Conservation (phyloP, 1,284 basidiomycete genomes). For the Marasmius fiardii region DNA sequence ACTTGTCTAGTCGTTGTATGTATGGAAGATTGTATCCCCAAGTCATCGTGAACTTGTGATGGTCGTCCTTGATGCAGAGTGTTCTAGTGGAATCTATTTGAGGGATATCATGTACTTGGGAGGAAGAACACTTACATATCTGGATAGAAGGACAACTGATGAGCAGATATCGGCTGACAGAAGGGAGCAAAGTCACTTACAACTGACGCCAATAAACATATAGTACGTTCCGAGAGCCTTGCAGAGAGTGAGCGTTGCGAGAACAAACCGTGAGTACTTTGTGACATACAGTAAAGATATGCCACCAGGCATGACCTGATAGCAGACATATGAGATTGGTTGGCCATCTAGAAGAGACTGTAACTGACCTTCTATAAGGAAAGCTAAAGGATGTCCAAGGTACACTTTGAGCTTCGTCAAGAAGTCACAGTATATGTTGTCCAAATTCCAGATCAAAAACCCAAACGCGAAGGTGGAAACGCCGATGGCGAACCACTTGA, state of each 20-base stretch:
- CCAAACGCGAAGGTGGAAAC: slow-evolving; percentile 49
- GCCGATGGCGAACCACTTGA: slow-evolving; percentile 43
- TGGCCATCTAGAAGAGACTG: too few species aligned
- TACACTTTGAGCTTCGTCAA: slow-evolving; percentile 51
- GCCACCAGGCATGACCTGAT: slow-evolving; percentile 70
- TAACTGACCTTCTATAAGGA: slow-evolving; percentile 55
- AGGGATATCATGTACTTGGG: background rate
- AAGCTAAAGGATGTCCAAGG: slow-evolving; percentile 62
- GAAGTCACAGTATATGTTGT: slow-evolving; percentile 61
- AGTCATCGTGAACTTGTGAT: slow-evolving; percentile 42
- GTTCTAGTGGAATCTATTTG: slow-evolving; percentile 34
- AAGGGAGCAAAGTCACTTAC: slow-evolving; percentile 34
- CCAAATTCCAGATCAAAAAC: slow-evolving; percentile 67
- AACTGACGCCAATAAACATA: slow-evolving; percentile 58
- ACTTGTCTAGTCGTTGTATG: slow-evolving; percentile 25
- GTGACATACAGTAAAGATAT: slow-evolving; percentile 53
- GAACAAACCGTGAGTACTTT: background rate
- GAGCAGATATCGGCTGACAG: background rate
- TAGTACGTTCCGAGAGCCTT: slow-evolving; percentile 59
- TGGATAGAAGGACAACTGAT: slow-evolving; percentile 17
- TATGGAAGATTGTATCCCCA: slow-evolving; percentile 43
- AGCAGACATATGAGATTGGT: too few species aligned
- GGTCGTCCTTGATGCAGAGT: slow-evolving; percentile 57
- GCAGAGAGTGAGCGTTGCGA: slow-evolving; percentile 5
- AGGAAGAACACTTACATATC: slow-evolving; percentile 42